These are phyloP conservation scores for Verbascum thapsus DNA, from an alignment of 257 asterid species.

Conservation along the genomic window DNA sequence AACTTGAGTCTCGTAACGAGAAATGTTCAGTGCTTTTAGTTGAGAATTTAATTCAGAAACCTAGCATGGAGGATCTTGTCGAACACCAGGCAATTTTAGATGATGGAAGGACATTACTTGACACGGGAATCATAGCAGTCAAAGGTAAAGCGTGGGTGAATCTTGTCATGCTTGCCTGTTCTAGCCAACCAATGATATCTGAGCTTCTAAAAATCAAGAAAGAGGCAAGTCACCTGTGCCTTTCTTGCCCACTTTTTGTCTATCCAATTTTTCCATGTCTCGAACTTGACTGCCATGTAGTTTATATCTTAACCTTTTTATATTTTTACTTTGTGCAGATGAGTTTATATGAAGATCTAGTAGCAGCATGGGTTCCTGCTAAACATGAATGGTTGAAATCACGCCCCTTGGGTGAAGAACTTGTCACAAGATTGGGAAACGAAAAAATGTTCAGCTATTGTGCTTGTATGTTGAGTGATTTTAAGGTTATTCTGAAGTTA, in stretches of 20 bases:
- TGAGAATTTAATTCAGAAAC: slow-evolving; percentile 92
- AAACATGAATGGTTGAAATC: slow-evolving; percentile 84
- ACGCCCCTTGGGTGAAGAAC: slow-evolving; percentile 82
- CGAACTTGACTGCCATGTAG: background rate
- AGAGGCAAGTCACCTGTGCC: slow-evolving; percentile 63
- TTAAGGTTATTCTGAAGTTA: slow-evolving; percentile 32
- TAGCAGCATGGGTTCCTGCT: slow-evolving; percentile 98
- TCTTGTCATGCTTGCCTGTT: slow-evolving; percentile 71
- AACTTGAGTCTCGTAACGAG: slow-evolving; percentile 41
- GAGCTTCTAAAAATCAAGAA: slow-evolving; percentile 71
- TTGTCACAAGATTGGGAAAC: slow-evolving; percentile 67
- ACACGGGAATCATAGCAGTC: slow-evolving; percentile 94
- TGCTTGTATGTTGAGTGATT: slow-evolving; percentile 71
- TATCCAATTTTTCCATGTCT: slow-evolving; percentile 10
- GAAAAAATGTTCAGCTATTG: slow-evolving; percentile 89
- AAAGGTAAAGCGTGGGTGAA: slow-evolving; percentile 93
- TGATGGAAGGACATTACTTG: slow-evolving; percentile 93
- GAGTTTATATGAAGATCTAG: slow-evolving; percentile 96
- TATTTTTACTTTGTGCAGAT: slow-evolving; percentile 59
- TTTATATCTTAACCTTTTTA: slow-evolving; percentile 26
- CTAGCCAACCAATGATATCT: slow-evolving; percentile 68
- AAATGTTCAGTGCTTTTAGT: slow-evolving; percentile 52
- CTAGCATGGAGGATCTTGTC: slow-evolving; percentile 67
- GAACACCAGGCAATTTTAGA: slow-evolving; percentile 75
- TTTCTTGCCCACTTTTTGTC: slow-evolving; percentile 10